Evolutionary conservation across 2,329 filamentous ascomycete genomes (phyloP).

Genomic region (Ascochyta clinopodiicola): DNA sequence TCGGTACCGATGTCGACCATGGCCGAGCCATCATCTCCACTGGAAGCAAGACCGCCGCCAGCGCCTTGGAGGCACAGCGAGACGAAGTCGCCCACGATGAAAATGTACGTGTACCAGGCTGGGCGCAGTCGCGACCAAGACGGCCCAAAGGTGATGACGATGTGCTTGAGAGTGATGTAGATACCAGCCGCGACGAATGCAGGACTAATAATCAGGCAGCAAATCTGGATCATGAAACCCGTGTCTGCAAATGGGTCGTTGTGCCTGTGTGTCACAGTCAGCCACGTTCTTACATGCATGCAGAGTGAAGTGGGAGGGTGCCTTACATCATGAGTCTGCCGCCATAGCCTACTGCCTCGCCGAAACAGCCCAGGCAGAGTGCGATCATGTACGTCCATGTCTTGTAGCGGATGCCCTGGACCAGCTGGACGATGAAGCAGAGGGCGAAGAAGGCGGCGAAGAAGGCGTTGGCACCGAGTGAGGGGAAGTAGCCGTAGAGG

Average conservation of each 20-base stretch:
- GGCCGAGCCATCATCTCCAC: slow-evolving; percentile 52
- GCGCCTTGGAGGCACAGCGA: slow-evolving; percentile 66
- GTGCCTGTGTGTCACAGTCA: slow-evolving; percentile 15
- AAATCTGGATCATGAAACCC: slow-evolving; percentile 62
- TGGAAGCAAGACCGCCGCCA: slow-evolving; percentile 64
- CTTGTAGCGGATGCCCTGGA: slow-evolving; percentile 57
- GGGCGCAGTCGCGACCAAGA: slow-evolving; percentile 39
- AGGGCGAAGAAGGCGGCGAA: slow-evolving; percentile 60
- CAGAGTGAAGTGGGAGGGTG: background rate
- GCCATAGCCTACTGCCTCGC: slow-evolving; percentile 63
- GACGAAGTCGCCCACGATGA: slow-evolving; percentile 65
- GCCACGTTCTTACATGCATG: background rate
- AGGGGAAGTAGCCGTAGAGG: slow-evolving; percentile 62
- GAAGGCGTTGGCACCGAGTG: slow-evolving; percentile 59
- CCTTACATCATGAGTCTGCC: slow-evolving; percentile 60
- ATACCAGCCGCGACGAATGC: slow-evolving; percentile 63
- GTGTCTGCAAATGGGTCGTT: slow-evolving; percentile 58
- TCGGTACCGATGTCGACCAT: slow-evolving; percentile 56
- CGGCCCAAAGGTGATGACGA: slow-evolving; percentile 62
- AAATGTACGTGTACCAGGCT: slow-evolving; percentile 62
- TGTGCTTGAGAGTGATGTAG: slow-evolving; percentile 64
- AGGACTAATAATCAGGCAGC: slow-evolving; percentile 63
- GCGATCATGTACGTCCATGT: slow-evolving; percentile 64
- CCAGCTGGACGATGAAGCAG: slow-evolving; percentile 56
- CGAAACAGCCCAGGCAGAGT: slow-evolving; percentile 55